These are phyloP conservation scores for Paecilomyces formosus DNA, from an alignment of 2,329 filamentous ascomycete genomes.

Conservation along the genomic window DNA sequence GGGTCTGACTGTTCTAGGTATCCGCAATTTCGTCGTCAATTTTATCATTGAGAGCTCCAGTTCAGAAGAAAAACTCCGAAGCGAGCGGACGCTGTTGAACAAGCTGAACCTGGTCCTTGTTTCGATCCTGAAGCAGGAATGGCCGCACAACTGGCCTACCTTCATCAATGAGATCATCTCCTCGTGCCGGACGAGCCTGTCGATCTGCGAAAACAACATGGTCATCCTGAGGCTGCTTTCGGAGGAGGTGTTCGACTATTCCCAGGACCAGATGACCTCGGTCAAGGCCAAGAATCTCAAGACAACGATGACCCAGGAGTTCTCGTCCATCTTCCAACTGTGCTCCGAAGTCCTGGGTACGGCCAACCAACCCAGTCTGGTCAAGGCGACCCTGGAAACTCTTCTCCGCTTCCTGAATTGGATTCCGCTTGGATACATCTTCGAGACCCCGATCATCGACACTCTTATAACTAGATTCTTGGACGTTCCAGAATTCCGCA, in stretches of 20 bases:
- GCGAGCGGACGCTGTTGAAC: slow-evolving; percentile 85
- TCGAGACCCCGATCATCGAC: slow-evolving; percentile 94
- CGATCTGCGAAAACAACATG: slow-evolving; percentile 99
- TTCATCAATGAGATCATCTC: slow-evolving; percentile 99
- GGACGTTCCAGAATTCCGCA: slow-evolving; percentile 89
- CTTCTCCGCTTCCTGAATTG: slow-evolving; percentile 95
- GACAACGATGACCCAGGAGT: slow-evolving; percentile 97
- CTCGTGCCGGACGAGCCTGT: slow-evolving; percentile 88
- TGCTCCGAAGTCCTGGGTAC: slow-evolving; percentile 93
- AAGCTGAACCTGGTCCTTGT: slow-evolving; percentile 97
- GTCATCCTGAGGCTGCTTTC: slow-evolving; percentile 90
- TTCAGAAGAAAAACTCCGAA: slow-evolving; percentile 78
- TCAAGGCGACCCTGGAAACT: slow-evolving; percentile 96
- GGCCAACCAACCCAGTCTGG: slow-evolving; percentile 76
- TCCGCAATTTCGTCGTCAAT: slow-evolving; percentile 97
- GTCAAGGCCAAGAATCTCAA: slow-evolving; percentile 94
- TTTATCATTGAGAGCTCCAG: slow-evolving; percentile 93
- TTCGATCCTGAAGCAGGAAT: slow-evolving; percentile 97
- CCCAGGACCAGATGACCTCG: slow-evolving; percentile 98
- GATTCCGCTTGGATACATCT: slow-evolving; percentile 98
- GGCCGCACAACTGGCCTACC: slow-evolving; percentile 99
- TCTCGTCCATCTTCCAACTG: slow-evolving; percentile 95
- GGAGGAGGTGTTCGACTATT: slow-evolving; percentile 98
- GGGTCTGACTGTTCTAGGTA: slow-evolving; percentile 52
- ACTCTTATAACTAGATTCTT: slow-evolving; percentile 88